Evolutionary conservation across 2,329 filamentous ascomycete genomes (phyloP).

Genomic region (Colletotrichum tropicale): DNA sequence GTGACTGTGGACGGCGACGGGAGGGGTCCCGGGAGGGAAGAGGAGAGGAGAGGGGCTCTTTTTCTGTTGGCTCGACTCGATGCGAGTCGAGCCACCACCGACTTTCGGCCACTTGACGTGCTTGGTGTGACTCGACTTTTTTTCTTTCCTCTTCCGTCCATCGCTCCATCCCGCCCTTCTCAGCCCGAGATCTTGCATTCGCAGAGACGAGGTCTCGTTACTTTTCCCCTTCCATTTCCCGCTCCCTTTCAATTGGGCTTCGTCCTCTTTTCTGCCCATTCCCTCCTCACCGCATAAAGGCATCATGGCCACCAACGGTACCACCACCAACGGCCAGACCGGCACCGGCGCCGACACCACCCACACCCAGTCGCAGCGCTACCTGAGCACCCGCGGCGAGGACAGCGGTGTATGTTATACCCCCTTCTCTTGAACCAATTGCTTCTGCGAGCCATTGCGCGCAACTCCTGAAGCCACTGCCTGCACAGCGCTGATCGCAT

Average conservation of each 20-base stretch:
- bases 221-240: not conserved
- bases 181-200: not conserved
- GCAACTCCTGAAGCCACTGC: not conserved
- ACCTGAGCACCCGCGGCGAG: conserved; percentile 56
- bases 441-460: not conserved
- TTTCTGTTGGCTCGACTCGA: not conserved
- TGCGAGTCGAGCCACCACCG: not conserved
- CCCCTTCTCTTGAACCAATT: not conserved
- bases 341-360: conserved; percentile 26
- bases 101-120: conserved; percentile 18
- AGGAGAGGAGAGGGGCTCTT: not conserved
- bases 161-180: not conserved
- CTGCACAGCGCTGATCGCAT: conserved; percentile 7
- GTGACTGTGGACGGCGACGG: not conserved
- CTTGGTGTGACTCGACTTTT: conserved; percentile 14
- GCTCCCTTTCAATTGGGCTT: conserved; percentile 1
- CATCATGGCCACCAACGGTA: conserved; percentile 48
- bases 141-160: not conserved
- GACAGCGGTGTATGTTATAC: conserved; percentile 47
- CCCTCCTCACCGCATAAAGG: not conserved
- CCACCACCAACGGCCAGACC: conserved; percentile 32
- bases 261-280: not conserved
- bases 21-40: not conserved
- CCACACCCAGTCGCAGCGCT: conserved; percentile 52
- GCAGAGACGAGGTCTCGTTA: not conserved